Conservation (phyloP, 345 rosid species). For the Excoecaria cochinchinensis region DNA sequence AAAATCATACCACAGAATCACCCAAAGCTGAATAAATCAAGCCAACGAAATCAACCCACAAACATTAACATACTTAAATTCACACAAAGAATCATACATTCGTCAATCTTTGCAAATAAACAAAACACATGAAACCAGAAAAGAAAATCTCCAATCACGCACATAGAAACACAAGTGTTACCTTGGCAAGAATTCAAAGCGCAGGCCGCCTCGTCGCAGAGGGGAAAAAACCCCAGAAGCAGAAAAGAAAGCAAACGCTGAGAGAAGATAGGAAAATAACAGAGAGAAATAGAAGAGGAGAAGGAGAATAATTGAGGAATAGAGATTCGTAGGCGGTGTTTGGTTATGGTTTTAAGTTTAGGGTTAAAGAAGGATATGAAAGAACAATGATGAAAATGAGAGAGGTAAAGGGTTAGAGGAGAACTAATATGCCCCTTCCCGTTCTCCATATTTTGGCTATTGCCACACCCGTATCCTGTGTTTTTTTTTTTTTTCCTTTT, state of each 20-base stretch:
- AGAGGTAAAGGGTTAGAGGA: constrained; percentile 37
- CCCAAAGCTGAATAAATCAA: neutral
- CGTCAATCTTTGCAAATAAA: constrained; percentile 4
- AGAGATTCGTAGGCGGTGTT: constrained; percentile 6
- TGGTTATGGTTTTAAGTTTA: constrained; percentile 18
- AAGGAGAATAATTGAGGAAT: constrained; percentile 3
- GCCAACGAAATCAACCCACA: constrained; percentile 7
- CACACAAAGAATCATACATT: constrained; percentile 8
- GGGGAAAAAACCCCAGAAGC: neutral
- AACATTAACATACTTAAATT: neutral
- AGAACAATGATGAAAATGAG: constrained; percentile 32
- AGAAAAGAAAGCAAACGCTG: neutral
- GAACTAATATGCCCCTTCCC: constrained; percentile 43
- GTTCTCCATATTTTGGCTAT: constrained; percentile 79
- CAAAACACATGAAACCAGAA: neutral
- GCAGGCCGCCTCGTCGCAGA: neutral
- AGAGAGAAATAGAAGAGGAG: constrained; percentile 9
- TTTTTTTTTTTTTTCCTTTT: constrained; percentile 20
- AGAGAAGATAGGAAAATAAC: neutral
- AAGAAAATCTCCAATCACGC: neutral
- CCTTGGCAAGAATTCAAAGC: neutral
- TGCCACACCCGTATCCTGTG: constrained; percentile 48
- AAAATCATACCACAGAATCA: neutral
- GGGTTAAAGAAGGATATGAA: constrained; percentile 40
- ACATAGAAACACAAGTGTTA: constrained; percentile 5